Conservation (phyloP, 2,329 filamentous ascomycete species). For the Ophiognomonia clavigignenti-juglandacearum region DNA sequence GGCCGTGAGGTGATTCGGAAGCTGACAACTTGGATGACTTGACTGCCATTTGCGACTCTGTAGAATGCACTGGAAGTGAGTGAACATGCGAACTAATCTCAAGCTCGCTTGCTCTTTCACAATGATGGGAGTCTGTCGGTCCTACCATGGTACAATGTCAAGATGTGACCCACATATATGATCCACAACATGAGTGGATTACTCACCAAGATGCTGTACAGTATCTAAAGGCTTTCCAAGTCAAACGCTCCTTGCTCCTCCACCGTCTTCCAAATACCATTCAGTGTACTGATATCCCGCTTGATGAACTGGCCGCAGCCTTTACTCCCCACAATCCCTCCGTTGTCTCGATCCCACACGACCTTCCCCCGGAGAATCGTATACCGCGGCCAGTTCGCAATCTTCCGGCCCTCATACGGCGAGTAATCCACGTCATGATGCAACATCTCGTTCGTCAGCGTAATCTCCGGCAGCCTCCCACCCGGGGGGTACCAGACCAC, state of each 20-base stretch:
- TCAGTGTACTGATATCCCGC: constrained; percentile 26
- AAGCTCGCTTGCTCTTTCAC: not conserved
- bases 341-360: constrained; percentile 50
- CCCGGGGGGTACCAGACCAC: constrained; percentile 54
- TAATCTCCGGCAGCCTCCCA: constrained; percentile 34
- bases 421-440: constrained; percentile 60
- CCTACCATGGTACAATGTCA: not conserved
- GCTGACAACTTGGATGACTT: not conserved
- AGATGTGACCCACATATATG: not conserved
- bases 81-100: not conserved
- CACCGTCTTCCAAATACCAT: constrained; percentile 19
- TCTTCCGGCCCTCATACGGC: constrained; percentile 49
- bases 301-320: constrained; percentile 44
- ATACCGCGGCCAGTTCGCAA: constrained; percentile 56
- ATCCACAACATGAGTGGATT: too few relatives aligned
- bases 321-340: constrained; percentile 43
- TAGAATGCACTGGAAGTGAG: not conserved
- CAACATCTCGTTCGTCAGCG: constrained; percentile 45
- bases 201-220: not conserved
- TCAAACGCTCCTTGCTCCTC: constrained; percentile 16
- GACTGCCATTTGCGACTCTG: not conserved
- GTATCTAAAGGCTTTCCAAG: constrained; percentile 3
- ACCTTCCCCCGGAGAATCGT: constrained; percentile 53
- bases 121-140: too few relatives aligned
- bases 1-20: not conserved